phyloP scores from a whole-genome alignment of 2,329 filamentous ascomycete species.

The Eutypella sp. region DNA sequence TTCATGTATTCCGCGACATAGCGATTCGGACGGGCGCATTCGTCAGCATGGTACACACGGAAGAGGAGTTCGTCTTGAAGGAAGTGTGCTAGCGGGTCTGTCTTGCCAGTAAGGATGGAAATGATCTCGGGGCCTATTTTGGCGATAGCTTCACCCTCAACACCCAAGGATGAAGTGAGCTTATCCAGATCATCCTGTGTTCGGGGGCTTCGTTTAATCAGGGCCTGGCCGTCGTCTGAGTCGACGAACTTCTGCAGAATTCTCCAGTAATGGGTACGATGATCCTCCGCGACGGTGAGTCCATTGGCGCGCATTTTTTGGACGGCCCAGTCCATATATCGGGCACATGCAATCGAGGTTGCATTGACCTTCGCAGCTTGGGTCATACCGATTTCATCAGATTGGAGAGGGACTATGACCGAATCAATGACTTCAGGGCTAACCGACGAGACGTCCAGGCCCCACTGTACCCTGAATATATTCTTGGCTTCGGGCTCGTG shows the following conservation, averaged over 20 bases:
- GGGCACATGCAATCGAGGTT: neutral
- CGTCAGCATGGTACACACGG: neutral
- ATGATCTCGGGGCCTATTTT: neutral
- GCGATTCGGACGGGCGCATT: neutral
- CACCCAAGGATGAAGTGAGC: neutral
- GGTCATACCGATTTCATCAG: neutral
- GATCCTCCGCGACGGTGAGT: neutral
- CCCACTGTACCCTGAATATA: neutral
- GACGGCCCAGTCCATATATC: neutral
- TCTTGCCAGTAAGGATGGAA: neutral
- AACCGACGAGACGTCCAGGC: neutral
- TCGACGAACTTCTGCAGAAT: neutral
- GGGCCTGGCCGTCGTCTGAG: too few relatives aligned
- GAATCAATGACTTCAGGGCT: neutral
- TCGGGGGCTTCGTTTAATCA: neutral
- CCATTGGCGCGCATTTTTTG: neutral
- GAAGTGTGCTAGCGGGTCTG: neutral
- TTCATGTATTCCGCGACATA: slow-evolving; percentile 4
- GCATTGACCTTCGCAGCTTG: neutral
- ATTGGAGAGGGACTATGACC: neutral
- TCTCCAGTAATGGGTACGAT: neutral
- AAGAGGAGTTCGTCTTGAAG: slow-evolving; percentile 1
- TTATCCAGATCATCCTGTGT: neutral
- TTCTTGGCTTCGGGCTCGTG: neutral
- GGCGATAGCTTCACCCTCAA: neutral